Base-by-base conservation (phyloP, 2,329 filamentous ascomycete species). In the Xenosphaeropsis pyriputrescens region DNA sequence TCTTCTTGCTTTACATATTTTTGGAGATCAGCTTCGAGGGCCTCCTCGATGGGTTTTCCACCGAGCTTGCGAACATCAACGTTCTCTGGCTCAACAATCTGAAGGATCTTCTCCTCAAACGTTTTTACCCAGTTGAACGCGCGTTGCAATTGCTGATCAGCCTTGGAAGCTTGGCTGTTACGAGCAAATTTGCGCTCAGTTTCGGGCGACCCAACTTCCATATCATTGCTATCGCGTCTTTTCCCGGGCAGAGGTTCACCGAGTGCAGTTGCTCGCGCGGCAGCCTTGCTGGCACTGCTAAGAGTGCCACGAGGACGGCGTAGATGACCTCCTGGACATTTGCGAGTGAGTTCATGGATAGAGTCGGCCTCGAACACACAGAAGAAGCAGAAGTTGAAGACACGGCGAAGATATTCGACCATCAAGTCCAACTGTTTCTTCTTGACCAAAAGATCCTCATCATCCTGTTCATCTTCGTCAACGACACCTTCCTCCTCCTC, bases 341-440 rank as follows among this genome's bases (percentile, higher is more conserved):
- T 96, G 42, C 91, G 78, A 31, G 85, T 88, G 47, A 98, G 68
- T 61, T 98, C 91, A 53, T 98, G 91, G 16, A 96, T 79, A 0
- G 89, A 96, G 58, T 98, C 91, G 53, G 86, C 91, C 61, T 98
- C 91, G 49, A 98, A 96, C 5, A 98, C 93, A 57, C 91, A 98
- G 65, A 96, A 98, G 67, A 98, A 95, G 65, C 91, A 98, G 63
- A 98, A 96, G 61, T 91, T 95, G 69, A 93, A 93, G 37, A 98
- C 91, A 13, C 91, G 79, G 37, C 91, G 85, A 42, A 98, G 70
- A 57, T 98, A 98, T 61, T 98, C 91, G 38, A 96, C 91, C 57
- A 94, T 70, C 29, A 98, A 68, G 60, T 98, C 91, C 36, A 98
- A 74, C 53, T 91, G 88, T 67, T 98, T 96, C 72, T 96, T 96